Evolutionary conservation across 2,329 filamentous ascomycete genomes (phyloP).

Genomic region (Aspergillus sp.): DNA sequence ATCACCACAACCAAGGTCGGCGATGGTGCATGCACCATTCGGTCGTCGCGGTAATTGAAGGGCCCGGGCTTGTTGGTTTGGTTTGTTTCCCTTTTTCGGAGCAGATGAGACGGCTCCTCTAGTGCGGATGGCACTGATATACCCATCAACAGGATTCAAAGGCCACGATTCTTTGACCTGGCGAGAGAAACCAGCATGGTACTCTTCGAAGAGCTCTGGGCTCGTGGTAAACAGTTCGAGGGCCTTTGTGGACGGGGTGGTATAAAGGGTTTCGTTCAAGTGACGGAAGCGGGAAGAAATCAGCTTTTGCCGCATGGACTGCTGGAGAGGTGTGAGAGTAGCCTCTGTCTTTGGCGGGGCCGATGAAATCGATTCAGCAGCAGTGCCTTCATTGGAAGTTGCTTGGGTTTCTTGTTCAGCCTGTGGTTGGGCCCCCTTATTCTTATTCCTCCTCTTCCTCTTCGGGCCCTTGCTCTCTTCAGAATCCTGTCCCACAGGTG

Average conservation of each 20-base stretch:
- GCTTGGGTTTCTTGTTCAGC: constrained; percentile 17
- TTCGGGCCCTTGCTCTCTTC: constrained; percentile 25
- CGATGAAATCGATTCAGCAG: constrained; percentile 24
- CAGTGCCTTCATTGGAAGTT: constrained; percentile 13
- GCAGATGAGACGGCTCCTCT: constrained; percentile 57
- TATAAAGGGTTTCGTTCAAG: constrained; percentile 95
- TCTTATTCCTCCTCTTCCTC: constrained; percentile 36
- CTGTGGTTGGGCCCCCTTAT: constrained; percentile 27
- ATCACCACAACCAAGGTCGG: constrained; percentile 91
- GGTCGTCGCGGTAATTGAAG: constrained; percentile 67
- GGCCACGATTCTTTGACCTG: constrained; percentile 92
- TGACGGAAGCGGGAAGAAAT: constrained; percentile 94
- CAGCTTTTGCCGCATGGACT: constrained; percentile 91
- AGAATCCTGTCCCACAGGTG: constrained; percentile 7
- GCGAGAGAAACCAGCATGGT: constrained; percentile 92
- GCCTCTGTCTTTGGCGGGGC: constrained; percentile 46
- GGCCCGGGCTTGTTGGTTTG: constrained; percentile 25
- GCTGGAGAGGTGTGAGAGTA: constrained; percentile 88
- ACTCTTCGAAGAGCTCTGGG: constrained; percentile 93
- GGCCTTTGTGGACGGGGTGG: constrained; percentile 80
- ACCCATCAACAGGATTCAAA: constrained; percentile 89
- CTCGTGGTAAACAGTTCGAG: constrained; percentile 77
- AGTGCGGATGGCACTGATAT: constrained; percentile 68
- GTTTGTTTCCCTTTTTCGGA: constrained; percentile 44
- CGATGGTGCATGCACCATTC: constrained; percentile 71